Evolutionary conservation across 2,329 filamentous ascomycete genomes (phyloP).

Genomic region (Xylariaceae sp.): DNA sequence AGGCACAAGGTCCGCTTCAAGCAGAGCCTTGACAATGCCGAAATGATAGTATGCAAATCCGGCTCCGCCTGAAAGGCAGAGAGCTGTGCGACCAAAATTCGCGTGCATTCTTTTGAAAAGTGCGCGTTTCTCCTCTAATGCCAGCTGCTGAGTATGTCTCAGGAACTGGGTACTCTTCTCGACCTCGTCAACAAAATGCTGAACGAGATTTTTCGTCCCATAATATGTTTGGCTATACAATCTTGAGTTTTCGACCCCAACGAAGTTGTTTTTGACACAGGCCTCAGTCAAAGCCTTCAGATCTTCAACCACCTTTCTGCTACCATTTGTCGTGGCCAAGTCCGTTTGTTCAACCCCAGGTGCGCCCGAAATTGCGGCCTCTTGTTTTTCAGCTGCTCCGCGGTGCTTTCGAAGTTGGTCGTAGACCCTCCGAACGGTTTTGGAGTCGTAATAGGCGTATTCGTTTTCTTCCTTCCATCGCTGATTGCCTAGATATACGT

Average conservation of each 20-base stretch:
- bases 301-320: conserved; percentile 64
- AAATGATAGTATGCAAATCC: conserved; percentile 97
- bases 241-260: conserved; percentile 86
- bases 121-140: conserved; percentile 69
- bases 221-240: conserved; percentile 98
- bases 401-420: conserved; percentile 70
- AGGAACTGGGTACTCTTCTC: conserved; percentile 67
- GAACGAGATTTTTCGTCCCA: conserved; percentile 92
- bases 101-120: conserved; percentile 86
- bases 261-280: conserved; percentile 97
- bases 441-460: conserved; percentile 83
- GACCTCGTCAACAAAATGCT: conserved; percentile 87
- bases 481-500: conserved; percentile 76
- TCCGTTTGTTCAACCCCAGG: conserved; percentile 37
- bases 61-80: conserved; percentile 90
- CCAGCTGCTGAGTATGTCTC: conserved; percentile 63
- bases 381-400: conserved; percentile 52
- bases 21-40: conserved; percentile 82
- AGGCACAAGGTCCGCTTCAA: conserved; percentile 82
- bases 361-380: conserved; percentile 35
- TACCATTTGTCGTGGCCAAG: conserved; percentile 33
- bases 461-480: conserved; percentile 76
- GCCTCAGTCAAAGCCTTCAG: conserved; percentile 77
- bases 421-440: conserved; percentile 75
- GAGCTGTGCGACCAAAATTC: conserved; percentile 87